Evolutionary conservation across 140 eudicot genomes (phyloP).

Genomic region (Stevia rebaudiana): DNA sequence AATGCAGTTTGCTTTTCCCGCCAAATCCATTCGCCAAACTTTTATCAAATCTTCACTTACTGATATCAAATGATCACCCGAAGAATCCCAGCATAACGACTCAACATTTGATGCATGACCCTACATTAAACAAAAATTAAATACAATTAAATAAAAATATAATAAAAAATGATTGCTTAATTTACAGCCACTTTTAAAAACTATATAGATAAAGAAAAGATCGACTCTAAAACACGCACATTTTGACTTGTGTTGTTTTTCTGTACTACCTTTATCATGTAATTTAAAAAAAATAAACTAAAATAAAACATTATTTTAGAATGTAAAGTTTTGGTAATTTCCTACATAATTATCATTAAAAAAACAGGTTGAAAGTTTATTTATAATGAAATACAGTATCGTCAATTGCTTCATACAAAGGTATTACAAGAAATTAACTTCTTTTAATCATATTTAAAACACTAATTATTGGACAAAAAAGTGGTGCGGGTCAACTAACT

Average conservation of each 20-base stretch:
- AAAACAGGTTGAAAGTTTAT: no score
- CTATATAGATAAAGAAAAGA: background rate
- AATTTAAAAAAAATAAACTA: background rate
- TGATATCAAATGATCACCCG: constrained; percentile 57
- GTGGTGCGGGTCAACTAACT: background rate
- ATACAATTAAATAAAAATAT: background rate
- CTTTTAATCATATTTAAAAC: background rate
- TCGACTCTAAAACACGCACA: background rate
- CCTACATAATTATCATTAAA: no score
- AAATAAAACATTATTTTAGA: no score
- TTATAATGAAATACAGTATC: no score
- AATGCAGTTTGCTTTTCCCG: constrained; percentile 39
- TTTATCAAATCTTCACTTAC: constrained; percentile 48
- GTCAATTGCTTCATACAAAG: no score
- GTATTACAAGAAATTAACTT: background rate
- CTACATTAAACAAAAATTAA: constrained; percentile 28
- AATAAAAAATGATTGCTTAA: background rate
- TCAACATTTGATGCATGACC: constrained; percentile 40
- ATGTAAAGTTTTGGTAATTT: no score
- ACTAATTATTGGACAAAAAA: background rate
- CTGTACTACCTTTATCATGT: background rate
- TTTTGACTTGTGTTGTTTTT: background rate
- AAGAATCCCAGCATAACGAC: constrained; percentile 54
- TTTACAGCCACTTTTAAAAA: background rate
- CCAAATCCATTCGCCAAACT: constrained; percentile 62